Evolutionary conservation across 1,139 yeast genomes (phyloP).

Genomic region (Candida neerlandica): DNA sequence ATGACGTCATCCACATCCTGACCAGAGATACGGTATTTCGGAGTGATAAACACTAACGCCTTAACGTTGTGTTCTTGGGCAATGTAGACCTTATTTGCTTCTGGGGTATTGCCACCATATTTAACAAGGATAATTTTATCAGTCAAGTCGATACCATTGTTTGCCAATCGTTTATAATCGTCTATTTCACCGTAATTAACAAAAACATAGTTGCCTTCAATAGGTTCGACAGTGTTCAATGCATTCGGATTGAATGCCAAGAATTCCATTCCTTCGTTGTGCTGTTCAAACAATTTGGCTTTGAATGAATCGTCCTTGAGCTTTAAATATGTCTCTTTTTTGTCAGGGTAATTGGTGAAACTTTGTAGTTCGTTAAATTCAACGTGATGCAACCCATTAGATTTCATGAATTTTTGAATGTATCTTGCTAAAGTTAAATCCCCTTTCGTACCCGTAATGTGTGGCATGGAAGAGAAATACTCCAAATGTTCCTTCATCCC

Average conservation of each 20-base stretch:
- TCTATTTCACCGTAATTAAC: slow-evolving; percentile 60
- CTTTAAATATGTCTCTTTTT: slow-evolving; percentile 31
- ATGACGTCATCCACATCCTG: slow-evolving; percentile 45
- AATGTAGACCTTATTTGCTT: slow-evolving; percentile 36
- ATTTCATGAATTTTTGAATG: slow-evolving; percentile 57
- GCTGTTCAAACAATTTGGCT: slow-evolving; percentile 41
- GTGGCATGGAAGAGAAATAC: slow-evolving; percentile 82
- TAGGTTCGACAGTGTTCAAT: slow-evolving; percentile 44
- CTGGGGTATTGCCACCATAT: slow-evolving; percentile 54
- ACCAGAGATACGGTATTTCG: slow-evolving; percentile 22
- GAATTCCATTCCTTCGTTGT: slow-evolving; percentile 36
- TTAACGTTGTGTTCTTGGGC: slow-evolving; percentile 36
- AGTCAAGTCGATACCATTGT: slow-evolving; percentile 35
- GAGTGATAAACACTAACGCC: slow-evolving; percentile 42
- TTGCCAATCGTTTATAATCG: slow-evolving; percentile 55
- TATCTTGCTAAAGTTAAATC: slow-evolving; percentile 72
- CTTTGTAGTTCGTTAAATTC: slow-evolving; percentile 54
- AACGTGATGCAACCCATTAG: slow-evolving; percentile 56
- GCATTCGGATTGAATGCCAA: slow-evolving; percentile 73
- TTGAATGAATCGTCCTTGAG: slow-evolving; percentile 37
- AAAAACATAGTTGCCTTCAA: slow-evolving; percentile 57
- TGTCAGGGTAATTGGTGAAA: slow-evolving; percentile 58
- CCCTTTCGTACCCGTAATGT: slow-evolving; percentile 84
- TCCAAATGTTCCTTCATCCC: slow-evolving; percentile 70
- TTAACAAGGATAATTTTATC: slow-evolving; percentile 60